Conservation (phyloP, 352 stramenopile genomes). For the Pythium oligandrum region DNA sequence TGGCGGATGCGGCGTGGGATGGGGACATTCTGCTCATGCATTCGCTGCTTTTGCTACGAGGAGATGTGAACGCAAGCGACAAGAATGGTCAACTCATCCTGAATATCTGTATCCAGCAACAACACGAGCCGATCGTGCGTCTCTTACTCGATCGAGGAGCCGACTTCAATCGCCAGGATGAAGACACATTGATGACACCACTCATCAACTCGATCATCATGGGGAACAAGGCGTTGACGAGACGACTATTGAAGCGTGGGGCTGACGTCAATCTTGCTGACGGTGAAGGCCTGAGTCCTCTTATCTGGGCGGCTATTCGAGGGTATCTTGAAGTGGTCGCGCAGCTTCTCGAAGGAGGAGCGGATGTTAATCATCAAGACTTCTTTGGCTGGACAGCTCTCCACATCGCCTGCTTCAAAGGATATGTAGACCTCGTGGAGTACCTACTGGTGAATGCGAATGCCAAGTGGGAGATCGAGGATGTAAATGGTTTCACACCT, state of each 20-base stretch:
- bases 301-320: conserved; percentile 60
- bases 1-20: conserved; percentile 69
- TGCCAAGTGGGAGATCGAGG: conserved; percentile 39
- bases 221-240: conserved; percentile 74
- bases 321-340: conserved; percentile 74
- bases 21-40: conserved; percentile 74
- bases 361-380: conserved; percentile 59
- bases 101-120: conserved; percentile 75
- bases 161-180: conserved; percentile 60
- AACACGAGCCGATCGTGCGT: conserved; percentile 64
- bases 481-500: conserved; percentile 63
- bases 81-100: conserved; percentile 49
- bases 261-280: conserved; percentile 55
- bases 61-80: conserved; percentile 56
- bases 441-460: conserved; percentile 55
- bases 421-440: conserved; percentile 61
- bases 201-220: conserved; percentile 77
- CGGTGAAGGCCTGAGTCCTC: conserved; percentile 50
- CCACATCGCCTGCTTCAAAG: conserved; percentile 72
- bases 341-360: conserved; percentile 53
- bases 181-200: conserved; percentile 46
- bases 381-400: conserved; percentile 60
- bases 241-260: conserved; percentile 46
- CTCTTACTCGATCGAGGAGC: conserved; percentile 66
- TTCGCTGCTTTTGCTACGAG: conserved; percentile 39